These are phyloP conservation scores for Favolaschia claudopus DNA, from an alignment of 768 basidiomycete genomes.

Conservation along the genomic window DNA sequence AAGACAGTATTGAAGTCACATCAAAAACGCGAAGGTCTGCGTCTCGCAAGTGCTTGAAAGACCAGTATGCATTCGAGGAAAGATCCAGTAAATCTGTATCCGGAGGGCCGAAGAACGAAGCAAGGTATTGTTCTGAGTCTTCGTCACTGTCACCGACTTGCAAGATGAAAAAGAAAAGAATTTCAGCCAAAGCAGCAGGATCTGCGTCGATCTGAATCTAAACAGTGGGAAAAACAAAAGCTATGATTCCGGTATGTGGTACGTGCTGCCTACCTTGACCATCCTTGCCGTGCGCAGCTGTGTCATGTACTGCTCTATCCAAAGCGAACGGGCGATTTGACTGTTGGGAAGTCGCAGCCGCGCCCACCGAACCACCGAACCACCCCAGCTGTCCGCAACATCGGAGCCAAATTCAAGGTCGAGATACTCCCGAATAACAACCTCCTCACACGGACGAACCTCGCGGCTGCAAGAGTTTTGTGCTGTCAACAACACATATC, in stretches of 20 bases:
- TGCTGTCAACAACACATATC: conserved; percentile 20
- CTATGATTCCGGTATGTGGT: not conserved
- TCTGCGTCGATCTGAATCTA: not conserved
- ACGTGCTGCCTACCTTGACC: conserved; percentile 26
- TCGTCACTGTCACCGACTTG: not conserved
- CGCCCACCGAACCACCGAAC: conserved; percentile 24
- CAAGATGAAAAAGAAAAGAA: not conserved
- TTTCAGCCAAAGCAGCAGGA: not conserved
- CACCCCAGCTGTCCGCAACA: not conserved
- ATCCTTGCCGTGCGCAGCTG: conserved; percentile 24
- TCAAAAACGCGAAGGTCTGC: conserved; percentile 18
- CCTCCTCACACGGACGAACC: not conserved
- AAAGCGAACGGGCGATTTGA: conserved; percentile 27
- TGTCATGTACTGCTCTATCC: conserved; percentile 20
- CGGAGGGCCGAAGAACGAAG: conserved; percentile 27
- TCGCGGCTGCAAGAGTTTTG: not conserved
- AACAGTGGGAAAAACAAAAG: not conserved
- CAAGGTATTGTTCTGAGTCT: not conserved
- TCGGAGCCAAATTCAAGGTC: not conserved
- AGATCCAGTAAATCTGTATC: conserved; percentile 18
- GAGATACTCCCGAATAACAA: not conserved
- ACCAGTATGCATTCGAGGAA: conserved; percentile 30
- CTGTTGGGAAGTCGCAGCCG: conserved; percentile 31
- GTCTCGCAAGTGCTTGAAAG: conserved; percentile 26
- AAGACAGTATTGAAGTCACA: conserved; percentile 23